Percentiles rank a stretch among this genome's conserved stretches.
phyloP scores from a whole-genome alignment of 1,284 basidiomycete genomes.

The Pseudozyma pruni region DNA sequence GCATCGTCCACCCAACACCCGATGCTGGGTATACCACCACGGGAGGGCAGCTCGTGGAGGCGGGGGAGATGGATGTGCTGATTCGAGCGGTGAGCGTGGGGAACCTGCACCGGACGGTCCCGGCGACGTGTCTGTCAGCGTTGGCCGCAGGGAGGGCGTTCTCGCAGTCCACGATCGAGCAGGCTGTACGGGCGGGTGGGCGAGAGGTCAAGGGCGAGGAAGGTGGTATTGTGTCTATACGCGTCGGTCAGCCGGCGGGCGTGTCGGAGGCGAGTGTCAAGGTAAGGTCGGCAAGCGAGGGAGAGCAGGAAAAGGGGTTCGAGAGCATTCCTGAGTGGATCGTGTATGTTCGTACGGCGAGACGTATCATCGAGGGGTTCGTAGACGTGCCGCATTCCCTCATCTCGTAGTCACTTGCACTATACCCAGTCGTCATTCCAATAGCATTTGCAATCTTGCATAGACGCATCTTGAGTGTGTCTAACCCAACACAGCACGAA shows the following conservation, averaged over 20 bases:
- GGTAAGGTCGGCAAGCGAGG: background rate
- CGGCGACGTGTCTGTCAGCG: constrained; percentile 62
- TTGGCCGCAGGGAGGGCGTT: constrained; percentile 47
- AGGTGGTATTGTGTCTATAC: constrained; percentile 34
- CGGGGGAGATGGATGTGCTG: constrained; percentile 50
- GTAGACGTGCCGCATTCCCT: constrained; percentile 33
- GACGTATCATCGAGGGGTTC: constrained; percentile 55
- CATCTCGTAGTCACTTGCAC: constrained; percentile 1
- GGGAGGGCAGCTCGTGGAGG: constrained; percentile 24
- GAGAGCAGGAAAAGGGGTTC: constrained; percentile 3
- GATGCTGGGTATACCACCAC: constrained; percentile 47
- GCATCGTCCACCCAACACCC: constrained; percentile 55
- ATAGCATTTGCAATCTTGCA: too few relatives aligned
- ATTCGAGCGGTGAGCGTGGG: constrained; percentile 58
- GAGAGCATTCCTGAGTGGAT: constrained; percentile 33
- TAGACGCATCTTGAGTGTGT: background rate
- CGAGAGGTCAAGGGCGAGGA: background rate
- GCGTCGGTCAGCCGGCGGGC: constrained; percentile 65
- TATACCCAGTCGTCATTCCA: background rate
- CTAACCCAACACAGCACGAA: constrained; percentile 25
- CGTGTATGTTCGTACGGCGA: constrained; percentile 57
- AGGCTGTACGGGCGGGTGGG: constrained; percentile 15
- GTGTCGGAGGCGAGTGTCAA: constrained; percentile 52
- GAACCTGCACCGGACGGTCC: constrained; percentile 62
- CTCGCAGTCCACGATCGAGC: constrained; percentile 40